Conservation (phyloP, 202 grass and related monocot genomes). For the Eragrostis tef region DNA sequence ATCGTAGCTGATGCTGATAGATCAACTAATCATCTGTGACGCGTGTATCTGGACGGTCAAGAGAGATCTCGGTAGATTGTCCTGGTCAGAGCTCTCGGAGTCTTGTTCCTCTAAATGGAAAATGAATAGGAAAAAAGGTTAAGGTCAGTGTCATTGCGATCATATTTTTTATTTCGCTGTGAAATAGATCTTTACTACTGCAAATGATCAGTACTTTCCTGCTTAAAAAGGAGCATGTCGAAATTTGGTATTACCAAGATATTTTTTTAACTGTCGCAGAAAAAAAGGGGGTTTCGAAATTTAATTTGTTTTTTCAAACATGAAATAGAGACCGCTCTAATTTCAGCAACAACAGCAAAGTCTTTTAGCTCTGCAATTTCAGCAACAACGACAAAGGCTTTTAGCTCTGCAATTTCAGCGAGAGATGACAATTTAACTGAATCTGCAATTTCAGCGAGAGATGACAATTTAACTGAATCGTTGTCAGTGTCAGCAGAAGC, state of each 20-base stretch:
- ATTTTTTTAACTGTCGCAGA: no score
- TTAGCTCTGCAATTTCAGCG: neutral
- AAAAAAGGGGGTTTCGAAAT: no score
- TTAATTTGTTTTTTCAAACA: no score
- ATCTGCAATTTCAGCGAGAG: neutral
- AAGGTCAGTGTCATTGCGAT: conserved; percentile 37
- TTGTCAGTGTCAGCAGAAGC: conserved; percentile 33
- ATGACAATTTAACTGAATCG: neutral
- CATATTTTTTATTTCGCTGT: conserved; percentile 6
- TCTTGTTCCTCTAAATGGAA: conserved; percentile 39
- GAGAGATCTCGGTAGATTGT: conserved; percentile 43
- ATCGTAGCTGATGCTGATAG: conserved; percentile 29
- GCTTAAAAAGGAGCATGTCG: no score
- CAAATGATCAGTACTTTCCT: neutral
- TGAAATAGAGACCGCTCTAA: no score
- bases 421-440: no score
- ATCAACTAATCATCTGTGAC: conserved; percentile 25
- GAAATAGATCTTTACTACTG: neutral
- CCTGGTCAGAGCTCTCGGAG: conserved; percentile 30
- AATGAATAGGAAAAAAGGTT: conserved; percentile 8
- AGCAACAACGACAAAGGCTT: no score
- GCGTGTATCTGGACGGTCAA: conserved; percentile 21
- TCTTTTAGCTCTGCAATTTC: no score
- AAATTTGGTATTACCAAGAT: no score
- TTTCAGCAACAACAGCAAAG: no score